Evolutionary conservation across 495 filamentous ascomycete genomes (phyloP).

Genomic region (Aspergillus panamensis): DNA sequence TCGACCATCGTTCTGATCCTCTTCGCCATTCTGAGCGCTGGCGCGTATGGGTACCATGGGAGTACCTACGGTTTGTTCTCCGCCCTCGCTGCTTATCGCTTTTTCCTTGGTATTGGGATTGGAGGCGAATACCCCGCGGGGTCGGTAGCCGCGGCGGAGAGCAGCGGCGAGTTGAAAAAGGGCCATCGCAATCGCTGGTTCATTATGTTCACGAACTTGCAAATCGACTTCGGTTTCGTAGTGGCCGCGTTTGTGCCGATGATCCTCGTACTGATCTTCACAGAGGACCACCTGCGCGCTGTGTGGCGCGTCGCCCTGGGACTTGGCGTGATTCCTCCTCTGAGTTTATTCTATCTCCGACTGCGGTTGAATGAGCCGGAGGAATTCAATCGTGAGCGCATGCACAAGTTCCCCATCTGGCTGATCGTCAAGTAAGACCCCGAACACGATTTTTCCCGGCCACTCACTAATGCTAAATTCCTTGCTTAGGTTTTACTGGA

Average conservation of each 20-base stretch:
- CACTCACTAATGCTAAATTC: background rate
- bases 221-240: slow-evolving; percentile 80
- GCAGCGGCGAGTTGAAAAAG: slow-evolving; percentile 71
- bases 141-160: slow-evolving; percentile 78
- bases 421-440: slow-evolving; percentile 48
- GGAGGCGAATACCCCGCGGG: slow-evolving; percentile 88
- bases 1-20: slow-evolving; percentile 80
- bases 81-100: slow-evolving; percentile 80
- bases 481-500: slow-evolving; percentile 49
- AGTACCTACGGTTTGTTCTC: slow-evolving; percentile 66
- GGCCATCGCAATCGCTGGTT: slow-evolving; percentile 89
- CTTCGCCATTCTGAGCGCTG: slow-evolving; percentile 75
- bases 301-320: slow-evolving; percentile 77
- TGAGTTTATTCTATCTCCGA: slow-evolving; percentile 70
- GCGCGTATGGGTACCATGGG: slow-evolving; percentile 66
- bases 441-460: background rate
- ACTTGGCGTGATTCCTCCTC: slow-evolving; percentile 73
- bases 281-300: slow-evolving; percentile 63
- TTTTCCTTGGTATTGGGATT: slow-evolving; percentile 66
- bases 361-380: slow-evolving; percentile 77
- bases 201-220: slow-evolving; percentile 86
- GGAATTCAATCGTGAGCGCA: slow-evolving; percentile 64
- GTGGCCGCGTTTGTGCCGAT: slow-evolving; percentile 69
- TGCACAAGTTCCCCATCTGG: slow-evolving; percentile 49
- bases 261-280: slow-evolving; percentile 66